Percentiles rank a stretch among this genome's conserved stretches.
Conservation (phyloP, 495 filamentous ascomycete genomes). For the Astrothelium subdiscretum region DNA sequence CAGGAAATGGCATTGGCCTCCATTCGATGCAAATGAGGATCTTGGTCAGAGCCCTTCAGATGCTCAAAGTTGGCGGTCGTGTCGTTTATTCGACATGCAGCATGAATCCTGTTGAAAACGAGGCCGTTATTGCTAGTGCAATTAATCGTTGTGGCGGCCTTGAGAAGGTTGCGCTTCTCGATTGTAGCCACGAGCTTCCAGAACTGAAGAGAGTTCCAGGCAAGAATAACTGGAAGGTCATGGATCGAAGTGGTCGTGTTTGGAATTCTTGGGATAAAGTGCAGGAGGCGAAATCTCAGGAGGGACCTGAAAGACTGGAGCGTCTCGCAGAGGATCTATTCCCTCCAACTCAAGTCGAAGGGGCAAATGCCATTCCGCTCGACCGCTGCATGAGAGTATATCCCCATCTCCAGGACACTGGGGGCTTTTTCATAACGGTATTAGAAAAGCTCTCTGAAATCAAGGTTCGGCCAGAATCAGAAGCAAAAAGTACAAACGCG, state of each 20-base stretch:
- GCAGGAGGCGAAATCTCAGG: conserved; percentile 42
- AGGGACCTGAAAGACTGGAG: conserved; percentile 45
- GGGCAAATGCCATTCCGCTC: conserved; percentile 52
- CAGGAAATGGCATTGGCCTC: conserved; percentile 70
- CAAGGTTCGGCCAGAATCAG: conserved; percentile 65
- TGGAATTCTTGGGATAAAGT: conserved; percentile 72
- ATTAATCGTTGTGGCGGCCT: conserved; percentile 83
- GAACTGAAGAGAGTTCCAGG: conserved; percentile 63
- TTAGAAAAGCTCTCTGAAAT: conserved; percentile 87
- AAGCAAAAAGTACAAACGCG: conserved; percentile 41
- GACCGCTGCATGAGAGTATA: conserved; percentile 90
- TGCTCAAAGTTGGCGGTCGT: conserved; percentile 88
- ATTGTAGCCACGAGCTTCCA: conserved; percentile 66
- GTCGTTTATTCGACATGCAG: conserved; percentile 97
- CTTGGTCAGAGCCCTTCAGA: conserved; percentile 82
- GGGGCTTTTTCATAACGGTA: conserved; percentile 93
- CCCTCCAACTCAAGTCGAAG: conserved; percentile 38
- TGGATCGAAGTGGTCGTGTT: conserved; percentile 65
- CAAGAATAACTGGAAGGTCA: conserved; percentile 69
- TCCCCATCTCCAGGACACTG: conserved; percentile 88
- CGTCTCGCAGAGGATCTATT: conserved; percentile 75
- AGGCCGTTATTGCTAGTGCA: conserved; percentile 76
- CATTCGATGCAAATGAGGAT: conserved; percentile 79
- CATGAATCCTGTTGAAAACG: conserved; percentile 95
- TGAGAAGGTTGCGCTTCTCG: conserved; percentile 68